A percentile compares a stretch with the other conserved stretches of the same genome.
Conservation (phyloP, 352 stramenopile species). For the Phytopythium cucurbitacearum region DNA sequence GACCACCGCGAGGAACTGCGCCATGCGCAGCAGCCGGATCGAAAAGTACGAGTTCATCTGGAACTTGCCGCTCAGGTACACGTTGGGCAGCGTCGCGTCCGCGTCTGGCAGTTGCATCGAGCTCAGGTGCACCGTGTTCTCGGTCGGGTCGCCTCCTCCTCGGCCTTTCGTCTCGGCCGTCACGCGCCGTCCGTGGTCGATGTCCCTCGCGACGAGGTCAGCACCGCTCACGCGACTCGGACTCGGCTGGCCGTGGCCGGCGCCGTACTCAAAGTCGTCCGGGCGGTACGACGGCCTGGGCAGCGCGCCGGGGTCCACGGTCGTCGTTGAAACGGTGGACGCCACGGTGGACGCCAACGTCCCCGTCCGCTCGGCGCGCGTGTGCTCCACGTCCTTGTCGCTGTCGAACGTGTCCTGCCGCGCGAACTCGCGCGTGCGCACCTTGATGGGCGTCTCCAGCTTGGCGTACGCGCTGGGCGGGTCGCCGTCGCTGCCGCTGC, state of each 20-base stretch:
- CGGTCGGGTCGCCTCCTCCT: conserved; percentile 5
- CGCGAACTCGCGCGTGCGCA: conserved; percentile 11
- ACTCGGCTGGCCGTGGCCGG: not conserved
- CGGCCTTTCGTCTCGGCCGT: conserved; percentile 1
- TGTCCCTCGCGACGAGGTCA: conserved; percentile 9
- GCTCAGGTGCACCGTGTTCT: conserved; percentile 30
- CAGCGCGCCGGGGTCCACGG: not conserved
- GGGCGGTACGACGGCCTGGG: conserved; percentile 2
- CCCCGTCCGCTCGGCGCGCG: too few relatives aligned
- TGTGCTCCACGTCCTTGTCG: conserved; percentile 7
- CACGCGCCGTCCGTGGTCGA: conserved; percentile 12
- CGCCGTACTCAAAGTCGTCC: not conserved
- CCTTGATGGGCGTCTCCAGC: conserved; percentile 34
- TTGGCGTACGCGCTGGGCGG: conserved; percentile 16
- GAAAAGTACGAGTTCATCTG: conserved; percentile 84
- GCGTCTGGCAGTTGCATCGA: conserved; percentile 15
- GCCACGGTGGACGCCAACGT: not conserved
- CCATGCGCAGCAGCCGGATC: conserved; percentile 47
- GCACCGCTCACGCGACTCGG: conserved; percentile 9
- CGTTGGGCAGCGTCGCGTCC: conserved; percentile 17
- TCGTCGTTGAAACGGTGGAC: conserved; percentile 2
- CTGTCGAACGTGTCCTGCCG: conserved; percentile 39
- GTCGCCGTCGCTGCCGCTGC: too few relatives aligned
- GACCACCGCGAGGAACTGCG: conserved; percentile 52
- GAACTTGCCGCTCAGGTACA: conserved; percentile 54